phyloP scores from a whole-genome alignment of 108 stramenopile species.

The Nitzschia palea region DNA sequence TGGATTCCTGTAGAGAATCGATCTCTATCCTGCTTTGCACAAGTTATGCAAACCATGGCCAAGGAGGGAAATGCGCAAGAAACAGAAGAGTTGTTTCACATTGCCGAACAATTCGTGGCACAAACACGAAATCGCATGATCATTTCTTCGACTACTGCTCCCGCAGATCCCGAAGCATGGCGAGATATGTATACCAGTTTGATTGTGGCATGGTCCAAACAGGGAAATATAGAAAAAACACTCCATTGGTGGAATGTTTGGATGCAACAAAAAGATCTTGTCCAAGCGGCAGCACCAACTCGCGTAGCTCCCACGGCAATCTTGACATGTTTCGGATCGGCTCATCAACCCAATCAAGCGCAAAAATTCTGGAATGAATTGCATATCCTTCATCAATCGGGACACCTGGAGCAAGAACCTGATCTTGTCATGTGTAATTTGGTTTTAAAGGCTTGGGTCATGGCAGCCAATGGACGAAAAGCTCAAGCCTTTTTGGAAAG shows the following conservation, averaged over 20 bases:
- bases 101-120: background rate
- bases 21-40: background rate
- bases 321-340: conserved; percentile 6
- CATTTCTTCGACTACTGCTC: background rate
- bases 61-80: conserved; percentile 4
- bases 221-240: conserved; percentile 1
- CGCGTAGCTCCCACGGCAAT: conserved; percentile 15
- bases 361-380: conserved; percentile 15
- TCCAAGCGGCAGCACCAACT: background rate
- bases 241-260: conserved; percentile 19
- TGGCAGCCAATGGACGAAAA: conserved; percentile 1
- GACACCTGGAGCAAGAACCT: conserved; percentile 2
- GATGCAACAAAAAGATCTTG: background rate
- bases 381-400: background rate
- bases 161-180: background rate
- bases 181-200: conserved; percentile 33
- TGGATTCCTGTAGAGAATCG: conserved; percentile 14
- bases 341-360: conserved; percentile 15
- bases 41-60: conserved; percentile 22
- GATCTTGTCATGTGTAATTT: conserved; percentile 32
- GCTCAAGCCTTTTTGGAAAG: conserved; percentile 16
- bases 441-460: conserved; percentile 24
- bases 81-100: conserved; percentile 10
- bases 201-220: conserved; percentile 28
- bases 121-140: conserved; percentile 7